phyloP scores from a whole-genome alignment of 2,329 filamentous ascomycete genomes.

The Teratosphaeria pseudoeucalypti region DNA sequence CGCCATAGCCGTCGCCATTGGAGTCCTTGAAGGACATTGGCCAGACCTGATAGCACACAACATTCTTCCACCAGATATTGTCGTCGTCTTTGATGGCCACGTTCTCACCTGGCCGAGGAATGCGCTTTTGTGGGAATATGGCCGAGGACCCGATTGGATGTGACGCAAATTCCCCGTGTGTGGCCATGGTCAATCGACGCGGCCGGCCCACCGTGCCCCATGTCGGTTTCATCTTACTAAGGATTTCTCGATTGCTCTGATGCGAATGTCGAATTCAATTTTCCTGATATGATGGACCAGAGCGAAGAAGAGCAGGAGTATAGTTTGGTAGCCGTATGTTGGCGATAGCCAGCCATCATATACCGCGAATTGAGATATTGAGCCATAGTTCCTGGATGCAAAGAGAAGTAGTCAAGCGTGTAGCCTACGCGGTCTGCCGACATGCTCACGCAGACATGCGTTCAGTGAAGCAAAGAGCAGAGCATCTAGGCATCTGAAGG shows the following conservation, averaged over 20 bases:
- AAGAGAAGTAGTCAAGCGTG: neutral
- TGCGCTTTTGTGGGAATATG: neutral
- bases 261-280: neutral
- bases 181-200: neutral
- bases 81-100: neutral
- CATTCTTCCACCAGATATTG: neutral
- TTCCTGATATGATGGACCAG: neutral
- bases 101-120: neutral
- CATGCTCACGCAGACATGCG: neutral
- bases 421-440: neutral
- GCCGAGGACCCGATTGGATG: neutral
- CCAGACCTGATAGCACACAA: neutral
- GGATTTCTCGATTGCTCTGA: neutral
- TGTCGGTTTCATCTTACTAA: neutral
- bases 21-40: neutral
- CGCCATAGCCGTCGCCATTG: neutral
- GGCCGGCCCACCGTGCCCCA: neutral
- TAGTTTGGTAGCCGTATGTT: neutral
- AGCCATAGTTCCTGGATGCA: neutral
- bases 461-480: neutral
- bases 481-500: neutral
- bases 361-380: neutral
- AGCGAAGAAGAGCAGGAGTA: neutral
- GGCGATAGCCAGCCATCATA: neutral
- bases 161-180: neutral